A percentile compares a stretch with the other conserved stretches of the same genome.
These are phyloP conservation scores for Serendipita sp. DNA, from an alignment of 768 basidiomycete species.

Conservation along the genomic window DNA sequence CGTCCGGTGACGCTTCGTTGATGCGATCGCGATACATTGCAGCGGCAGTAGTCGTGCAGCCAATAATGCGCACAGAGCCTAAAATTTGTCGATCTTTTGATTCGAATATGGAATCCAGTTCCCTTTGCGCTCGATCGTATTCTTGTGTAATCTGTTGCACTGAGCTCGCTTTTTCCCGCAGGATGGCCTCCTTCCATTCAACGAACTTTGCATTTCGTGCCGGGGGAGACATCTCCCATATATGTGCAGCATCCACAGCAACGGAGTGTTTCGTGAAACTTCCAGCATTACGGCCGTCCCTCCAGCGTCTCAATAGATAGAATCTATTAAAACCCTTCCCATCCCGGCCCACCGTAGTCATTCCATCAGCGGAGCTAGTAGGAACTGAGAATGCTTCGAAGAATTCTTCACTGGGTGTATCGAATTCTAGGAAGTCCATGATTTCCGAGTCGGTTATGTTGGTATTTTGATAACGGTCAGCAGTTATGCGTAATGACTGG, in stretches of 20 bases:
- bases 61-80: conserved; percentile 38
- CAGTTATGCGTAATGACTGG: neutral
- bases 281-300: conserved; percentile 29
- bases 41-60: conserved; percentile 54
- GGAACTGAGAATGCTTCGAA: conserved; percentile 24
- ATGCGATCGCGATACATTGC: conserved; percentile 41
- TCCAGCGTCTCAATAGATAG: conserved; percentile 38
- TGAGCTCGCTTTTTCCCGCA: conserved; percentile 21
- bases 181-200: conserved; percentile 25
- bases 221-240: conserved; percentile 26
- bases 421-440: conserved; percentile 36
- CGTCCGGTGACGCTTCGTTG: conserved; percentile 30
- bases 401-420: conserved; percentile 25
- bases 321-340: conserved; percentile 22
- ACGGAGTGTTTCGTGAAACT: conserved; percentile 20
- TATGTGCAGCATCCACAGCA: conserved; percentile 15
- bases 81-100: conserved; percentile 25
- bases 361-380: conserved; percentile 24
- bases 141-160: conserved; percentile 21
- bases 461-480: conserved; percentile 15
- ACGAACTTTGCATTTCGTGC: conserved; percentile 18
- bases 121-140: conserved; percentile 28
- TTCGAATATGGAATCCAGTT: conserved; percentile 24
- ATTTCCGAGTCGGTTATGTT: conserved; percentile 20
- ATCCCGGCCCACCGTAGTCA: conserved; percentile 28